phyloP scores from a whole-genome alignment of 2,329 filamentous ascomycete genomes.

The Nigrospora oryzae region DNA sequence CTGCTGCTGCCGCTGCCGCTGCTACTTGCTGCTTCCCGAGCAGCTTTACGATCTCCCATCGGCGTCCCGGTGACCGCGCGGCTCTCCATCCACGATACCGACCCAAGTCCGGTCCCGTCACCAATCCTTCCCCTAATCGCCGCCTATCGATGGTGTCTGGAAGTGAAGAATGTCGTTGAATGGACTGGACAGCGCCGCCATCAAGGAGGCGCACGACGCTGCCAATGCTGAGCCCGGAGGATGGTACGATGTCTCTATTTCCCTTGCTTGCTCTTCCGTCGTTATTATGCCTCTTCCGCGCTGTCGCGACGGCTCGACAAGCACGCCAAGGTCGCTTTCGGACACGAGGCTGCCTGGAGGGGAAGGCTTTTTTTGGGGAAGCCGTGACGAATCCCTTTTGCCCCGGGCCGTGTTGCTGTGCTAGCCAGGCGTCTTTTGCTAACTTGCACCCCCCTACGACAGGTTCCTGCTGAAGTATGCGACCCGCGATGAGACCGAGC shows the following conservation, averaged over 20 bases:
- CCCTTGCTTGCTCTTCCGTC: neutral
- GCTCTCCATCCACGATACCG: neutral
- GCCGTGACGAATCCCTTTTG: neutral
- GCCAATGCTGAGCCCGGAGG: constrained; percentile 78
- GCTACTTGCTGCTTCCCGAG: no score
- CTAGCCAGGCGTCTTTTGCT: neutral
- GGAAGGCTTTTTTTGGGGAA: neutral
- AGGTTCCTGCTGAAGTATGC: constrained; percentile 95
- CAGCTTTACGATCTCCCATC: no score
- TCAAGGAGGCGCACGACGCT: constrained; percentile 78
- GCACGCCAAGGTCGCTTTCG: no score
- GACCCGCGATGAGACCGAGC: constrained; percentile 76
- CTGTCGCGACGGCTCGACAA: no score
- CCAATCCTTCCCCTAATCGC: constrained; percentile 1
- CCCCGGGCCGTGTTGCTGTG: no score
- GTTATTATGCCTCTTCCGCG: no score
- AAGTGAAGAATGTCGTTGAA: constrained; percentile 74
- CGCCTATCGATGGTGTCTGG: constrained; percentile 5
- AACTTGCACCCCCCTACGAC: constrained; percentile 6
- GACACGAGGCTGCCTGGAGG: no score
- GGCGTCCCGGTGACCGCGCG: no score
- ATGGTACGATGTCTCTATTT: constrained; percentile 58
- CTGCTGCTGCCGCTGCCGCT: no score
- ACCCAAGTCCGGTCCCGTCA: neutral
- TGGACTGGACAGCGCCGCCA: constrained; percentile 73